phyloP scores from a whole-genome alignment of 805 yeast species.

The Kluyveromyces siamensis region DNA sequence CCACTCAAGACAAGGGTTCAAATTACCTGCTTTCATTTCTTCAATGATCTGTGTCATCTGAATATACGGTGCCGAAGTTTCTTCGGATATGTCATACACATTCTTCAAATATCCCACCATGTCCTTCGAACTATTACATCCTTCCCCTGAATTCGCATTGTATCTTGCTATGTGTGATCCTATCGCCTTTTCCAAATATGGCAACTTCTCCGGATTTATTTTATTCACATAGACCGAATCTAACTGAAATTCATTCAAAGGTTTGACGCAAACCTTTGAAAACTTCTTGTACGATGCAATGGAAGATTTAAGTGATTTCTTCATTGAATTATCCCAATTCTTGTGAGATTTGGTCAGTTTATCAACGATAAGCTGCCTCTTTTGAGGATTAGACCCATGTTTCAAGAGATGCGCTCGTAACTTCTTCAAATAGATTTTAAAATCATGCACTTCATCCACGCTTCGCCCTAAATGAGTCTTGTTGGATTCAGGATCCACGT shows the following conservation, averaged over 20 bases:
- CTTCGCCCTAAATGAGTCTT: constrained; percentile 17
- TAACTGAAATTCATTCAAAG: constrained; percentile 25
- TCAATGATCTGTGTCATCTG: constrained; percentile 36
- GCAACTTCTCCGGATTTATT: constrained; percentile 16
- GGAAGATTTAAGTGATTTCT: constrained; percentile 21
- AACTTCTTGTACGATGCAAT: constrained; percentile 21
- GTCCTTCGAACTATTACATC: constrained; percentile 13
- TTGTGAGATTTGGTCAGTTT: constrained; percentile 22
- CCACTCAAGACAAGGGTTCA: constrained; percentile 45
- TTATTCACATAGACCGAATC: constrained; percentile 29
- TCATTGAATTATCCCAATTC: constrained; percentile 25
- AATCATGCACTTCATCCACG: constrained; percentile 25
- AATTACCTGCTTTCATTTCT: constrained; percentile 29
- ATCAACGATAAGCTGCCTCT: constrained; percentile 20
- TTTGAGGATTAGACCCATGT: constrained; percentile 15
- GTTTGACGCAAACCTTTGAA: constrained; percentile 21
- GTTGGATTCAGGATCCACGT: constrained; percentile 7
- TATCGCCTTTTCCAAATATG: constrained; percentile 33
- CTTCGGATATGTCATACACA: constrained; percentile 22
- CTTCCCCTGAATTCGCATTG: constrained; percentile 29
- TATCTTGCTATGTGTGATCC: constrained; percentile 39
- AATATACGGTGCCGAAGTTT: constrained; percentile 30
- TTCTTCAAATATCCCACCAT: constrained; percentile 24
- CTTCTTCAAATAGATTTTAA: constrained; percentile 31
- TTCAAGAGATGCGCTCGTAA: constrained; percentile 35